Evolutionary conservation across 495 filamentous ascomycete genomes (phyloP), one percentile per base, ranked within the genome.

Genomic region (Zalerion maritima): DNA sequence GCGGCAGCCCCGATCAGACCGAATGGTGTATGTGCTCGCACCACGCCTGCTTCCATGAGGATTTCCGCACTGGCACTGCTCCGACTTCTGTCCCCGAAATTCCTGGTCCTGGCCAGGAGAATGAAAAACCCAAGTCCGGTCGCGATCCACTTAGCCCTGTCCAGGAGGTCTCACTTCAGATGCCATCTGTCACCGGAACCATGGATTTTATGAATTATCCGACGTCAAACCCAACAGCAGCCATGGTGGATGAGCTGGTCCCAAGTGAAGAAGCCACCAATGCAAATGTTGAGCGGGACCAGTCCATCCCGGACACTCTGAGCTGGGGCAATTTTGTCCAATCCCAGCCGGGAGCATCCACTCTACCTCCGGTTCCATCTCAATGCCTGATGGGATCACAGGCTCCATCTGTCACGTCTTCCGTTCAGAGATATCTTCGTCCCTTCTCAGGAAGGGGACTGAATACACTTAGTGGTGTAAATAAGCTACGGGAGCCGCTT

Each of bases 41-140:
- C 46, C 75, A 81, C 59, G 75, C 75, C 18, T 81, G 75, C 47
- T 79, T 68, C 42, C 75, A 81, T 42, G 67, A 75, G 38, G 52
- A 60, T 35, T 22, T 49, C 31, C 52, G 50, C 29, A 37, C 43
- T 10, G 35, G 32, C 20, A 48, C 45, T 18, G 21, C 37, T 35
- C 43, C 31, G 29, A 32, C 32, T 29, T 38, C 27, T 25, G 21
- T 29, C 18, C 18, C 35, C 21, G 31, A 38, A 14, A 40, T 22
- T 18, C 17, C 26, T 21, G 34, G 44, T 18, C 29, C 38, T 18
- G 57, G 46, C 35, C 59, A 64, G 49, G 58, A 62, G 35, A 64
- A 61, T 36, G 51, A 63, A 32, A 50, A 42, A 18, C 60, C 59
- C 6, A 49, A 35, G 29, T 34, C 45, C 9, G 46, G 40, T 37